These are phyloP conservation scores for Zygosaccharomyces sapae DNA, from an alignment of 1,139 yeast species.

Conservation along the genomic window DNA sequence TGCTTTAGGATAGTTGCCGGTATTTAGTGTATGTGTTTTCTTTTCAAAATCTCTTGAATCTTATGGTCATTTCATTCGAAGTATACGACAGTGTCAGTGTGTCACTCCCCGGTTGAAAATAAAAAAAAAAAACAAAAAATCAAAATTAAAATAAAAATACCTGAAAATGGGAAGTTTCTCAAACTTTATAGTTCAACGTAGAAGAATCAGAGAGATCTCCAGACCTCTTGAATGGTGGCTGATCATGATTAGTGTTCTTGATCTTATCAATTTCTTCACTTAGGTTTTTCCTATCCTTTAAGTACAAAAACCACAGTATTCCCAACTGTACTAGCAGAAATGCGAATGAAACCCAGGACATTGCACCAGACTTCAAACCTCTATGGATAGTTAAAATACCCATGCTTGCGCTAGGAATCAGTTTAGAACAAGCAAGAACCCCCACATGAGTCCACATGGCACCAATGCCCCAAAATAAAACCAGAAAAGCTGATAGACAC, in stretches of 20 bases:
- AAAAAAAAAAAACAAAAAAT: slow-evolving; percentile 2
- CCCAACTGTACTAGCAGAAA: slow-evolving; percentile 41
- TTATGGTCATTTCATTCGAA: background rate
- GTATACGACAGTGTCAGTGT: slow-evolving; percentile 5
- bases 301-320: slow-evolving; percentile 32
- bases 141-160: background rate
- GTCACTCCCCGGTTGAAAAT: background rate
- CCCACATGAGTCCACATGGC: slow-evolving; percentile 68
- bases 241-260: slow-evolving; percentile 7
- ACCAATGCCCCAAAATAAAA: slow-evolving; percentile 63
- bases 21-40: background rate
- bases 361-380: slow-evolving; percentile 55
- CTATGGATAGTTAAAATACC: slow-evolving; percentile 42
- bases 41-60: background rate
- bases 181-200: slow-evolving; percentile 15
- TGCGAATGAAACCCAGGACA: slow-evolving; percentile 61
- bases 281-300: slow-evolving; percentile 32
- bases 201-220: slow-evolving; percentile 20
- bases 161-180: background rate
- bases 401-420: slow-evolving; percentile 53
- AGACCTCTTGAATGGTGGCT: slow-evolving; percentile 9
- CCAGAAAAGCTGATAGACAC: slow-evolving; percentile 39
- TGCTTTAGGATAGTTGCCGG: background rate
- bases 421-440: slow-evolving; percentile 42
- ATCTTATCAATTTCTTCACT: slow-evolving; percentile 31